phyloP scores from a whole-genome alignment of 1,284 basidiomycete genomes.

The Mycena citricolor region DNA sequence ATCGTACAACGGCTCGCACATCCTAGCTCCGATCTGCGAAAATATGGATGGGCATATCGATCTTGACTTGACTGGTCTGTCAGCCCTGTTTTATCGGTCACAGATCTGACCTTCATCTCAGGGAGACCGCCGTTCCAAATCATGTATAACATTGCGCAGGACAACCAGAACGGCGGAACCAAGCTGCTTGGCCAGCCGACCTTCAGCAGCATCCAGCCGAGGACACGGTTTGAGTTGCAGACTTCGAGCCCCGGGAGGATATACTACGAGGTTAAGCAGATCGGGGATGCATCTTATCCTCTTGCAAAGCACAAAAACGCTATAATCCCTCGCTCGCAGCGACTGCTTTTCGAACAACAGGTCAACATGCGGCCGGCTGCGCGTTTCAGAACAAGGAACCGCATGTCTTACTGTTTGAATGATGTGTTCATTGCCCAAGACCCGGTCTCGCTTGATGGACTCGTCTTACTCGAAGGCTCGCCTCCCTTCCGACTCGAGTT shows the following conservation, averaged over 20 bases:
- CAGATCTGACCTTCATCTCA: conserved; percentile 30
- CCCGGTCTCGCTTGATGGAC: conserved; percentile 53
- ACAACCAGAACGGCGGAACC: conserved; percentile 58
- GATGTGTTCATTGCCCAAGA: conserved; percentile 62
- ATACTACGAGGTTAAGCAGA: conserved; percentile 85
- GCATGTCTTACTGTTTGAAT: conserved; percentile 75
- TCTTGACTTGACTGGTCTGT: conserved; percentile 72
- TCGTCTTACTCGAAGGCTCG: conserved; percentile 70
- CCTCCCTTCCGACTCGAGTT: conserved; percentile 85
- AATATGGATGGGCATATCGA: conserved; percentile 78
- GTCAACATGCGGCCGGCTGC: conserved; percentile 78
- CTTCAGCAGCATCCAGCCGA: conserved; percentile 84
- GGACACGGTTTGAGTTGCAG: conserved; percentile 81
- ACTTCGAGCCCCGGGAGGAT: conserved; percentile 80
- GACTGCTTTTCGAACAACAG: conserved; percentile 81
- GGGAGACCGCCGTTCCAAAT: conserved; percentile 87
- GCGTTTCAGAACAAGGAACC: conserved; percentile 66
- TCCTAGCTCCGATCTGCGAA: conserved; percentile 79
- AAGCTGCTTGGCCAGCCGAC: conserved; percentile 68
- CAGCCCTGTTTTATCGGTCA: background rate
- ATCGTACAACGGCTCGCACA: conserved; percentile 62
- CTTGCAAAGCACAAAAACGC: conserved; percentile 59
- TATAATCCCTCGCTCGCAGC: conserved; percentile 60
- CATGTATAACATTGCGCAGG: conserved; percentile 74
- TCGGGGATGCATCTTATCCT: conserved; percentile 88